Evolutionary conservation across 306 rosid genomes (phyloP), one percentile per base, ranked within the genome.

Genomic region (Aeschynomene evenia): DNA sequence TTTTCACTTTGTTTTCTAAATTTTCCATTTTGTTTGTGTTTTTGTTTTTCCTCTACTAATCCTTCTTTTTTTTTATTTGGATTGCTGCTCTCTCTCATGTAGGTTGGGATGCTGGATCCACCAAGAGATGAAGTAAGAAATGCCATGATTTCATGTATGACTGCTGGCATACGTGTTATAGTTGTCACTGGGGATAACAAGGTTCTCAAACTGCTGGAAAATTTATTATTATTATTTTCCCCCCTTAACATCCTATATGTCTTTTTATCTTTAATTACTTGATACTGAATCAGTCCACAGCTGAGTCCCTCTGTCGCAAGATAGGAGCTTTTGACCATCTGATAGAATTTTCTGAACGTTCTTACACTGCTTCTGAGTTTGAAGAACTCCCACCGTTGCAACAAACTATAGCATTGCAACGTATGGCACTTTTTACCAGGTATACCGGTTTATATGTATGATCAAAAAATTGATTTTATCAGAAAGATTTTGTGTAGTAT

Each of bases 51-150:
- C 10, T 48, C 16, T 54, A 34, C 64, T 54, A 34, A 22, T 68
- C 28, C 60, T 19, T 29, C 56, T 18, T 16, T n/a, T 45, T 5
- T 15, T n/a, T 0, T 49, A 43, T 69, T 31, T 60, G 64, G 66
- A 40, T 71, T 22, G 26, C 66, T 72, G 42, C 52, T 64, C 21
- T 69, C 64, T 69, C 3, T 48, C 18, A 24, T 79, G 80, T 82
- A 93, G 98, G 92, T 90, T 64, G 98, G 98, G 80, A 90, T 94
- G 97, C 94, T 82, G 74, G 99, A 94, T 87, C 99, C 97, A 82
- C 99, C 99, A 22, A 84, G 99, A 74, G 99, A 85, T 76, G 99
- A 94, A 88, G 99, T 94, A 77, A 85, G 87, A 85, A 87, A 83
- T 75, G 97, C 99, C 53, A 90, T 94, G 96, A 80, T 90, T 76